Base-by-base conservation (phyloP, 2,329 filamentous ascomycete species). In the Epichloe amarillans region DNA sequence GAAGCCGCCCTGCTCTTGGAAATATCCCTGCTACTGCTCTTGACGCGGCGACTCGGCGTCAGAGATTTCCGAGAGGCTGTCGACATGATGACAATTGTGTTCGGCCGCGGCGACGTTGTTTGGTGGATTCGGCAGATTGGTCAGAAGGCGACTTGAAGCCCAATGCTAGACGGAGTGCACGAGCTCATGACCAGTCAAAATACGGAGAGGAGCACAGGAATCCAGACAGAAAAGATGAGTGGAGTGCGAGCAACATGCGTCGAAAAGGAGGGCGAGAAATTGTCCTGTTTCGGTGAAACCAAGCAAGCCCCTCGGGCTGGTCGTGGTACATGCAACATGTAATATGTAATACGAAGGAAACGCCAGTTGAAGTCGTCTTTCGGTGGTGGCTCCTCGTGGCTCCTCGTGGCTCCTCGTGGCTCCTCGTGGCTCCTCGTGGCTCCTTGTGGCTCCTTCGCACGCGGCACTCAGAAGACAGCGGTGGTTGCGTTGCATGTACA, bases 21-120 rank as follows among this genome's bases (percentile, higher is more conserved):
- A 59, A 54, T 66, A 59, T 65, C 66, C 62, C 58, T 71, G 65
- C 62, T 73, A 63, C 69, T 71, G 54, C 68, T 65, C 39, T 63
- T 63, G 52, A 73, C 57, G 52, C 74, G 72, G 55, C 73, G 72
- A 58, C 65, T 68, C 41, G 68, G 65, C 55, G 70, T 67, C 51
- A 66, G 70, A 42, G 73, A 74, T 55, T 67, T 68, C 56, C 69
- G 72, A 56, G 75, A 77, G 44, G 69, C 67, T 55, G 71, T 70
- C 60, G 75, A 79, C 75, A 78, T 79, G 63, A 23, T 50, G 48
- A 47, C 46, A 37, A 26, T 42, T 26, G 45, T 41, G 35, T 39
- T 36, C 38, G 41, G 41, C 15, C 30, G 39, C 37, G 40, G 19
- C 23, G 44, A 50, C 40, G 44, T 50, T 36, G 48, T 45, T 40